A percentile compares a stretch with the other conserved stretches of the same genome.
These are phyloP conservation scores for Echites panduratus DNA, from an alignment of 257 asterid genomes.

Conservation along the genomic window DNA sequence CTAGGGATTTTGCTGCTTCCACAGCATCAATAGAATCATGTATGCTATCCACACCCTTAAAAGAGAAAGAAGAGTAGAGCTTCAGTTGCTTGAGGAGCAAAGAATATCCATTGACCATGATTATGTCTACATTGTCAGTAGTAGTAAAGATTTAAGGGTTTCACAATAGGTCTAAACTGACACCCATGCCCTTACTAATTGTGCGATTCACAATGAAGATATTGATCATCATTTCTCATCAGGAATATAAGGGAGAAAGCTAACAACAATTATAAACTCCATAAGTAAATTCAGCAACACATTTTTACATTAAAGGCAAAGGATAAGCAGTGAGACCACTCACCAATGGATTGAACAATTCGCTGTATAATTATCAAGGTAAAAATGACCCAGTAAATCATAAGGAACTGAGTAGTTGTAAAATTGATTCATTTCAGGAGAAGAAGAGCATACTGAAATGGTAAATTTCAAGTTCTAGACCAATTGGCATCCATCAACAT, in stretches of 20 bases:
- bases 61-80: not conserved
- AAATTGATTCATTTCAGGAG: not conserved
- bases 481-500: not conserved
- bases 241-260: not conserved
- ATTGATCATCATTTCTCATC: not conserved
- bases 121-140: not conserved
- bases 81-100: not conserved
- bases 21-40: constrained; percentile 66
- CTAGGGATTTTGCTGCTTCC: constrained; percentile 71
- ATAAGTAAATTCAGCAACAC: not conserved
- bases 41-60: constrained; percentile 76
- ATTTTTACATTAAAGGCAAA: not conserved
- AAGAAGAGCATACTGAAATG: not conserved
- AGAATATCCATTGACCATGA: not conserved
- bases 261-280: not conserved
- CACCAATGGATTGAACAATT: not conserved
- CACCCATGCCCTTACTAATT: too few species aligned
- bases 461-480: not conserved
- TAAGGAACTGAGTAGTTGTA: not conserved
- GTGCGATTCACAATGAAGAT: not conserved
- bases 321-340: not conserved
- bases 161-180: not conserved
- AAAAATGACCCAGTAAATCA: not conserved
- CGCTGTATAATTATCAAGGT: not conserved
- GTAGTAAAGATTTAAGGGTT: not conserved